A percentile compares a stretch with the other conserved stretches of the same genome.
Conservation (phyloP, 1,284 basidiomycete species). For the Ganoderma leucocontextum region DNA sequence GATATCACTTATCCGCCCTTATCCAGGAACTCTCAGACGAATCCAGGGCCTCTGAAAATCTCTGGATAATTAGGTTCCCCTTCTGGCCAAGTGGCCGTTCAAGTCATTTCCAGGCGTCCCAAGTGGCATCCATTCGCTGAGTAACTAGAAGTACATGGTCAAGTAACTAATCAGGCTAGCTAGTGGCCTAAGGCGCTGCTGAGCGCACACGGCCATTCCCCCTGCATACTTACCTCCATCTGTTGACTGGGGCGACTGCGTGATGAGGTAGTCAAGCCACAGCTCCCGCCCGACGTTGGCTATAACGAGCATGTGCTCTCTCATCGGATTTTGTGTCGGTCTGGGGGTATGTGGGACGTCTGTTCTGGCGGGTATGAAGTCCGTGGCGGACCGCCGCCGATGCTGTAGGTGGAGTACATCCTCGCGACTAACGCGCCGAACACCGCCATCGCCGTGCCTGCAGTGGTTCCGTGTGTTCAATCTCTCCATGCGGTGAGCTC, state of each 20-base stretch:
- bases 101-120: too few relatives aligned
- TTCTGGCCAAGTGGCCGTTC: too few relatives aligned
- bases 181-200: too few relatives aligned
- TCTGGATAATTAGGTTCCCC: too few relatives aligned
- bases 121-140: too few relatives aligned
- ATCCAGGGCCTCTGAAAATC: too few relatives aligned
- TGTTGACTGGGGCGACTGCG: neutral
- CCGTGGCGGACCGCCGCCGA: neutral
- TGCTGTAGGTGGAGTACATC: slow-evolving; percentile 8
- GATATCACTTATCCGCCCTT: too few relatives aligned
- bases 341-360: neutral
- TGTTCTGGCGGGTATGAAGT: slow-evolving; percentile 4
- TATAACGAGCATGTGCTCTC: slow-evolving; percentile 9
- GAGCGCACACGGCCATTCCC: too few relatives aligned
- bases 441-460: neutral
- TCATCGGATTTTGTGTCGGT: neutral
- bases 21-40: too few relatives aligned
- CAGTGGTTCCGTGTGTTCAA: neutral
- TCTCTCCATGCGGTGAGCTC: neutral
- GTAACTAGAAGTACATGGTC: too few relatives aligned
- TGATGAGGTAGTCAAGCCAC: neutral
- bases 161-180: too few relatives aligned
- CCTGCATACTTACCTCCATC: too few relatives aligned
- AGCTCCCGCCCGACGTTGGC: neutral
- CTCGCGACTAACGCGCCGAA: slow-evolving; percentile 9